Conservation (phyloP, 495 filamentous ascomycete species). For the Xylaria cubensis region DNA sequence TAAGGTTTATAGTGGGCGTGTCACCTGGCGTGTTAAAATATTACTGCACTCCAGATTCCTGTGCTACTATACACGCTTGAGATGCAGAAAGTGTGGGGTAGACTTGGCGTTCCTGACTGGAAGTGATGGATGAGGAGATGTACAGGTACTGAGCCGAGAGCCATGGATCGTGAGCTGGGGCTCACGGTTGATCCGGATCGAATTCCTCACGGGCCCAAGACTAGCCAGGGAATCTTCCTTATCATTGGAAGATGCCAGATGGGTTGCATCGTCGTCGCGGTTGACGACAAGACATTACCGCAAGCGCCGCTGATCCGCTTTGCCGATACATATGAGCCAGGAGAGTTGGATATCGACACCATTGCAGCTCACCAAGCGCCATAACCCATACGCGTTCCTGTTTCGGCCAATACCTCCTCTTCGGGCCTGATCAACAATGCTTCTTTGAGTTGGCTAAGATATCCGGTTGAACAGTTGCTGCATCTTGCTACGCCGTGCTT, state of each 20-base stretch:
- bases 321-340: slow-evolving; percentile 16
- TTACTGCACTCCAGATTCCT: slow-evolving; percentile 45
- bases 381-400: slow-evolving; percentile 2
- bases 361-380: not conserved
- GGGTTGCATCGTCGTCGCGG: slow-evolving; percentile 24
- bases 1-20: slow-evolving; percentile 41
- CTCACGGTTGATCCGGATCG: slow-evolving; percentile 41
- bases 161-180: slow-evolving; percentile 25
- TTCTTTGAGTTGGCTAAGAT: slow-evolving; percentile 13
- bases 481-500: slow-evolving; percentile 16
- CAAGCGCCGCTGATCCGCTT: slow-evolving; percentile 27
- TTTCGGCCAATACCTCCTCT: slow-evolving; percentile 24
- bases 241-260: slow-evolving; percentile 35
- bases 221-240: slow-evolving; percentile 31
- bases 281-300: slow-evolving; percentile 24
- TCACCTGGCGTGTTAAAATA: slow-evolving; percentile 38
- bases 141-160: slow-evolving; percentile 36
- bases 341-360: slow-evolving; percentile 13
- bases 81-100: slow-evolving; percentile 45
- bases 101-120: slow-evolving; percentile 36
- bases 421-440: slow-evolving; percentile 22
- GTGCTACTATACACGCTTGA: slow-evolving; percentile 39
- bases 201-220: slow-evolving; percentile 37
- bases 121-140: slow-evolving; percentile 25
- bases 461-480: slow-evolving; percentile 19